phyloP scores from a whole-genome alignment of 2,329 filamentous ascomycete species.

The Hymenotorrendiella dingleyae region DNA sequence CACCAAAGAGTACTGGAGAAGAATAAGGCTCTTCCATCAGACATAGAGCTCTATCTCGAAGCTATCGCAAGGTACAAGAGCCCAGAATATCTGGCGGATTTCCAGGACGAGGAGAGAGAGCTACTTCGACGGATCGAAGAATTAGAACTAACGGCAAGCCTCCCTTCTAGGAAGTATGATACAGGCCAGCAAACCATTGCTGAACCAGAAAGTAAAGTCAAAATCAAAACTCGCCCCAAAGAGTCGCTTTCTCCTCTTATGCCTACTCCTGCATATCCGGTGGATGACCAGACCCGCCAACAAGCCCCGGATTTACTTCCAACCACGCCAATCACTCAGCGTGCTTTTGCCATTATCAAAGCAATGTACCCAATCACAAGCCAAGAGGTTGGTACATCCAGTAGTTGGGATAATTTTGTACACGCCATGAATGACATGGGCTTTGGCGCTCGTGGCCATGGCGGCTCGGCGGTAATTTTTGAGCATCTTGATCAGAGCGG shows the following conservation, averaged over 20 bases:
- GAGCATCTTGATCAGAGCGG: background rate
- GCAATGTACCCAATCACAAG: background rate
- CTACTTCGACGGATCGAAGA: background rate
- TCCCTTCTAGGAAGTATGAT: background rate
- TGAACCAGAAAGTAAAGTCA: background rate
- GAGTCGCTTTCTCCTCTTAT: background rate
- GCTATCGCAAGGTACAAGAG: background rate
- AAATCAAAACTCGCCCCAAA: background rate
- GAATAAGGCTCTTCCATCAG: background rate
- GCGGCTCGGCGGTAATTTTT: background rate
- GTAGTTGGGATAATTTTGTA: background rate
- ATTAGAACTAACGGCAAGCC: background rate
- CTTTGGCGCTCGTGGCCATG: background rate
- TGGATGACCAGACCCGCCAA: background rate
- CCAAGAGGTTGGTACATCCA: background rate
- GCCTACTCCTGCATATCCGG: background rate
- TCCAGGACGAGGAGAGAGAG: background rate
- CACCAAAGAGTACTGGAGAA: background rate
- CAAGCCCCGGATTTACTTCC: background rate
- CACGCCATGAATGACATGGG: background rate
- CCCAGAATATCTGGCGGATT: background rate
- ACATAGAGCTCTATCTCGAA: background rate
- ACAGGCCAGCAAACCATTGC: background rate
- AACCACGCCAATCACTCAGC: background rate
- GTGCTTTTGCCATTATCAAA: background rate